Conservation (phyloP, 2,329 filamentous ascomycete genomes). For the Clonostachys sp. region DNA sequence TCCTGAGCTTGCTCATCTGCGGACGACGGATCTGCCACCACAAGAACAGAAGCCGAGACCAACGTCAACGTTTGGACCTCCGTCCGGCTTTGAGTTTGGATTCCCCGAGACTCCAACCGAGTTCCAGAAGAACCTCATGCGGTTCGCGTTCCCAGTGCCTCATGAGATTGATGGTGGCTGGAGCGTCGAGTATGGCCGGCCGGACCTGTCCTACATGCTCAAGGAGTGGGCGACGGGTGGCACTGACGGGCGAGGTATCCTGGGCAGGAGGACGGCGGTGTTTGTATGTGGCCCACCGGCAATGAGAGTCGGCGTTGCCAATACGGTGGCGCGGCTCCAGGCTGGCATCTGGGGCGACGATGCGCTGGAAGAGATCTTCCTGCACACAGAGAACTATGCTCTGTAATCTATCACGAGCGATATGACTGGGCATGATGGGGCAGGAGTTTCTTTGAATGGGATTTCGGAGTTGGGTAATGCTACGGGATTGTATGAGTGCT, state of each 20-base stretch:
- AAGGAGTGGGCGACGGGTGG: slow-evolving; percentile 75
- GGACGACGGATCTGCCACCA: slow-evolving; percentile 33
- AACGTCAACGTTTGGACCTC: slow-evolving; percentile 53
- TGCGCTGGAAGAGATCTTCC: slow-evolving; percentile 80
- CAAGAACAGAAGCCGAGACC: slow-evolving; percentile 30
- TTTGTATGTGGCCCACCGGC: slow-evolving; percentile 87
- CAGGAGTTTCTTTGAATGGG: too few relatives aligned
- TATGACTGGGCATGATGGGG: too few relatives aligned
- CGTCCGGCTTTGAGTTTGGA: slow-evolving; percentile 69
- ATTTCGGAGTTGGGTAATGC: too few relatives aligned
- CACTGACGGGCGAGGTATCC: slow-evolving; percentile 58
- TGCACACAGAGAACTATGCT: slow-evolving; percentile 95
- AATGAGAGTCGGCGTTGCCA: slow-evolving; percentile 87
- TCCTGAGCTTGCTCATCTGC: slow-evolving; percentile 54
- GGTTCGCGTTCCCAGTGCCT: slow-evolving; percentile 76
- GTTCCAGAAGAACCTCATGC: slow-evolving; percentile 85
- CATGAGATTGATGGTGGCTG: slow-evolving; percentile 73
- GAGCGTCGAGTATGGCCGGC: slow-evolving; percentile 88
- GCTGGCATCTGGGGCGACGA: slow-evolving; percentile 76
- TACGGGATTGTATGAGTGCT: too few relatives aligned
- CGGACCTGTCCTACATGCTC: slow-evolving; percentile 83
- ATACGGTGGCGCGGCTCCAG: slow-evolving; percentile 78
- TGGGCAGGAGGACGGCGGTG: slow-evolving; percentile 78
- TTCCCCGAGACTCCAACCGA: slow-evolving; percentile 81
- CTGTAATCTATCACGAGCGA: slow-evolving; percentile 42